Evolutionary conservation across 1,284 basidiomycete species (phyloP), one percentile per base, ranked within the genome.

Genomic region (Boletellus deceptivus): DNA sequence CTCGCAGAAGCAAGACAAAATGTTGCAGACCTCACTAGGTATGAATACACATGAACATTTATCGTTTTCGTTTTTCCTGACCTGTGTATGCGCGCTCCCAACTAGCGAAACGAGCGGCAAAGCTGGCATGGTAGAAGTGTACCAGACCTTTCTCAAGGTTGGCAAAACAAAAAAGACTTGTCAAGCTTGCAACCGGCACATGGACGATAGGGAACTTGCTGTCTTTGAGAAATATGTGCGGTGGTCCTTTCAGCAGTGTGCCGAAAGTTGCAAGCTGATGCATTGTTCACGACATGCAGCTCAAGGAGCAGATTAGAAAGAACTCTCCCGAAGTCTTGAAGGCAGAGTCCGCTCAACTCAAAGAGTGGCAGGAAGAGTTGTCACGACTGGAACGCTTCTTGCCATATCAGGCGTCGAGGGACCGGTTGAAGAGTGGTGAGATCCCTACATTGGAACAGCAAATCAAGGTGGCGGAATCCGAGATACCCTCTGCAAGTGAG

Each of bases 101-200:
- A 40, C 50, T 33, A 67, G 64, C 20, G 55, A 64, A 27, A 25
- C 45, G 29, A 47, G 68, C 60, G 25, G 55, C 51, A 58, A 60
- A 59, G 60, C 70, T 22, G 81, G 78, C 5, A 70, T 74, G 18
- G 72, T 72, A 20, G 63, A 77, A 7, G 81, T 91, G 27, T 93
- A 86, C 61, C 73, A 87, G 49, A 70, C 72, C 2, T 69, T 95
- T 22, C 75, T 93, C 10, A 71, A 75, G 20, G 69, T 72, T 1
- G 90, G 86, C 17, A 81, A 82, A 63, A 70, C 75, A 31, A 79
- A 84, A 56, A 84, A 89, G 58, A 73, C 76, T 3, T 98, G 95
- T 61, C 74, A 82, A 18, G 84, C 85, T 4, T 98, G 95, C 65
- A 82, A 83, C 56, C 82, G 94, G 6, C 74, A 73, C 25, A 74